Evolutionary conservation across 352 stramenopile species (phyloP), one percentile per base, ranked within the genome.

Genomic region (Peronosclerospora sorghi): DNA sequence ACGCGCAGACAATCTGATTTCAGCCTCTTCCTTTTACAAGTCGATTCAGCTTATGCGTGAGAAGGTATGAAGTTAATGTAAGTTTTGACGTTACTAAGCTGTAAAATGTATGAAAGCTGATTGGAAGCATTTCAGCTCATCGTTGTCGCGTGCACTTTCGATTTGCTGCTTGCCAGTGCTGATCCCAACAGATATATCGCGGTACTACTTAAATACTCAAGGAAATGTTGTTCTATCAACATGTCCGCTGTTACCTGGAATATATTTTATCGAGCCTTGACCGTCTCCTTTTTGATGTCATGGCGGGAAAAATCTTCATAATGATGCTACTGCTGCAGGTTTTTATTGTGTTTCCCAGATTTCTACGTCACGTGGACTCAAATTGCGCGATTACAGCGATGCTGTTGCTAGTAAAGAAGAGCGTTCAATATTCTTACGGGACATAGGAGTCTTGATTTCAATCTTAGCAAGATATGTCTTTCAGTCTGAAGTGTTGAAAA

Each of bases 161-260:
- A 52, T 56, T 21, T 59, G 52, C 17, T 65, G 64, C 19, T 68
- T 83, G 35, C 27, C 69, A 10, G 43, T 80, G 29, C 36, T 84
- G 18, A 46, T 79, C 1, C 24, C 56, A 1, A 53, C 73, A 26
- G 73, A 83, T 32, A 47, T 57, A 0, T 56, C 54, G 27, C 73
- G 73, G 13, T 83, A 79, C 47, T 79, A 65, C 36, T 55, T 86
- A 35, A 71, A 71, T 5, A 75, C 64, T 17, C 51, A 59, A 29
- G 73, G 73, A 17, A 83, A 82, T 29, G n/a, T 51, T 83, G 35
- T 86, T 43, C 46, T 86, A 32, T 74, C 73, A 13, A 45, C 73
- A 24, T 86, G 74, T 30, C 74, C 72, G 4, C 35, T 78, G 35
- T 38, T 78, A 1, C 74, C 74, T 26, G 66, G 61, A 32, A n/a